phyloP scores from a whole-genome alignment of 129 eudicot genomes.

The Helianthus tuberosus region DNA sequence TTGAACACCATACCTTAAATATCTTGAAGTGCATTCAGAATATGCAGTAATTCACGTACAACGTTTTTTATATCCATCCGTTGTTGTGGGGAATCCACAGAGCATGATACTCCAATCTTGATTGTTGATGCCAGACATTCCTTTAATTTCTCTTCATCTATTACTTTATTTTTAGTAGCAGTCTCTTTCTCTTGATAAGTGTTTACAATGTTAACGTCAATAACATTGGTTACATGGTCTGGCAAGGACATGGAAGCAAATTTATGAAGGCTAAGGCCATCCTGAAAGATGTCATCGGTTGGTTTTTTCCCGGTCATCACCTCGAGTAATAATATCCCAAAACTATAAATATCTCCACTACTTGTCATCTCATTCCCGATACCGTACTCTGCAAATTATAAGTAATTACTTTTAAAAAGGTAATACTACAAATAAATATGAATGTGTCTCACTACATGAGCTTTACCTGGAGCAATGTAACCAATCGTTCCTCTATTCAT shows the following conservation, averaged over 20 bases:
- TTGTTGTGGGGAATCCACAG: neutral
- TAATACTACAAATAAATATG: neutral
- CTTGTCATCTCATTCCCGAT: neutral
- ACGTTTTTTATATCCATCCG: neutral
- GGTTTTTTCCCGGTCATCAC: neutral
- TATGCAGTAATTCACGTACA: neutral
- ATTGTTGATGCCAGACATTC: neutral
- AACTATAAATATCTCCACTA: neutral
- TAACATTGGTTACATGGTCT: neutral
- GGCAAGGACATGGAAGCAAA: neutral
- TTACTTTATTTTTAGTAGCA: neutral
- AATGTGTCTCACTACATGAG: neutral
- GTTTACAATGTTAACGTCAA: neutral
- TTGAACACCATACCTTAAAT: too few species aligned
- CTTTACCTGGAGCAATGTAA: neutral
- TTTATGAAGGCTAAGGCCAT: neutral
- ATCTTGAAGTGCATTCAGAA: neutral
- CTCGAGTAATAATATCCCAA: neutral
- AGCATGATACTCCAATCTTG: constrained; percentile 1
- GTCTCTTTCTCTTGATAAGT: neutral
- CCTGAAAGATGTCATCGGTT: neutral
- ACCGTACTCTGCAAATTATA: neutral
- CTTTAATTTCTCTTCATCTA: neutral
- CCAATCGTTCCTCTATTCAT: neutral
- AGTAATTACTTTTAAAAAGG: neutral